Evolutionary conservation across 2,329 filamentous ascomycete species (phyloP), one percentile per base, ranked within the genome.

Genomic region (Aspergillus flavus): DNA sequence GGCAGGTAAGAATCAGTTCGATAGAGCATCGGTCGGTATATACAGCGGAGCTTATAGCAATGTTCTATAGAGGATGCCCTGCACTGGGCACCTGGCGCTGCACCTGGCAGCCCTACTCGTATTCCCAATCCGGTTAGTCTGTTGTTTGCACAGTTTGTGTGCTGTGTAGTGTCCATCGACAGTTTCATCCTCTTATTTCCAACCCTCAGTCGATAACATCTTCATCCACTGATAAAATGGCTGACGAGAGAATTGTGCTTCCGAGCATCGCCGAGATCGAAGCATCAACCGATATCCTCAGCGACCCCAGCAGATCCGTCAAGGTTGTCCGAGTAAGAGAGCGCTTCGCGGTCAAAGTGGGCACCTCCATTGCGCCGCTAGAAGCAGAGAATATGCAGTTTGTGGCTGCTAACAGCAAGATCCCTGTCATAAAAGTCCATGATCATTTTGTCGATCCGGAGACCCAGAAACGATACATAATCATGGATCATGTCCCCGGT

Each of bases 341-440:
- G 58, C 62, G 50, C 46, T 69, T 71, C 57, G 59, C 58, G 16
- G 68, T 71, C 56, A 71, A 71, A 64, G 39, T 66, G 16, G 64
- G 61, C 39, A 21, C 57, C 39, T 57, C 41, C 14, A 64, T 71
- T 23, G 32, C 61, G 26, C 66, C 64, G 9, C 48, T 64, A 6
- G 66, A 71, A 36, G 66, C 66, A 43, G 66, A 71, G 41, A 69
- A 67, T 56, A 68, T 69, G 61, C 62, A 55, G 46, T 68, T 68
- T 34, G 53, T 68, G 16, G 61, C 62, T 26, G 30, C 61, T 12
- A 68, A 66, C 39, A 65, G 63, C 50, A 64, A 66, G 30, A 57
- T 66, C 52, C 55, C 55, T 26, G 61, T 68, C 7, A 62, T 59
- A 46, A 62, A 57, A 50, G 64, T 65, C 54, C 28, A 66, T 21